A percentile compares a stretch with the other conserved stretches of the same genome.
Evolutionary conservation across 2,329 filamentous ascomycete genomes (phyloP).

Genomic region (Talaromyces piceae): DNA sequence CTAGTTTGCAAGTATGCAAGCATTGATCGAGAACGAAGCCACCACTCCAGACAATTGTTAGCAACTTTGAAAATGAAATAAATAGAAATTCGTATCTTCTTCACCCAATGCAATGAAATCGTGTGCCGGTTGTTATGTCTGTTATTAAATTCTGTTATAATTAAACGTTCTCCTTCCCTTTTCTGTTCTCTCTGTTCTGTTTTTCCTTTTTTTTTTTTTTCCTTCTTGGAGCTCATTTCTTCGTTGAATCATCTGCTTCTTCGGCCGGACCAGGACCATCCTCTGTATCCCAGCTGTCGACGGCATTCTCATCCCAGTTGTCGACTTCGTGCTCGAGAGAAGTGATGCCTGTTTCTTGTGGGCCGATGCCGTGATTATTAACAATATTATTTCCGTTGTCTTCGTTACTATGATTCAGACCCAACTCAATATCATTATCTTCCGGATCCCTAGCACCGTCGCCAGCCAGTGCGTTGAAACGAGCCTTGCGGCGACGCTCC

Average conservation of each 20-base stretch:
- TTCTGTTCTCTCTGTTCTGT: neutral
- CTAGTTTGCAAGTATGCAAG: neutral
- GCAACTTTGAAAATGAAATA: neutral
- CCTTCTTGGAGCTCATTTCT: too few relatives aligned
- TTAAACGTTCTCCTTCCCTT: too few relatives aligned
- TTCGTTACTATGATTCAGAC: slow-evolving; percentile 41
- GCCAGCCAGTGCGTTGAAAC: slow-evolving; percentile 62
- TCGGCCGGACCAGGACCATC: slow-evolving; percentile 29
- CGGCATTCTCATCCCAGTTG: slow-evolving; percentile 85
- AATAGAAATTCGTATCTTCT: neutral
- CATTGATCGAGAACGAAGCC: neutral
- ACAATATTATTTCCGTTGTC: slow-evolving; percentile 18
- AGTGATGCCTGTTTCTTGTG: slow-evolving; percentile 55
- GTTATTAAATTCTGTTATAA: too few relatives aligned
- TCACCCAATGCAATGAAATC: neutral
- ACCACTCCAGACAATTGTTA: neutral
- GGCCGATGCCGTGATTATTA: slow-evolving; percentile 26
- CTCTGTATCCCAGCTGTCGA: slow-evolving; percentile 58
- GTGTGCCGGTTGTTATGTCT: too few relatives aligned
- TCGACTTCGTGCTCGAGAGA: slow-evolving; percentile 76
- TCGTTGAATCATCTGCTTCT: slow-evolving; percentile 11
- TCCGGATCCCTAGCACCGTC: slow-evolving; percentile 30
- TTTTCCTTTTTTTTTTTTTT: neutral
- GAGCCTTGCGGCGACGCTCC: slow-evolving; percentile 69
- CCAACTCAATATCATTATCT: slow-evolving; percentile 65